phyloP scores from a whole-genome alignment of 1,139 yeast genomes.

The Petasospora rhodanensis region DNA sequence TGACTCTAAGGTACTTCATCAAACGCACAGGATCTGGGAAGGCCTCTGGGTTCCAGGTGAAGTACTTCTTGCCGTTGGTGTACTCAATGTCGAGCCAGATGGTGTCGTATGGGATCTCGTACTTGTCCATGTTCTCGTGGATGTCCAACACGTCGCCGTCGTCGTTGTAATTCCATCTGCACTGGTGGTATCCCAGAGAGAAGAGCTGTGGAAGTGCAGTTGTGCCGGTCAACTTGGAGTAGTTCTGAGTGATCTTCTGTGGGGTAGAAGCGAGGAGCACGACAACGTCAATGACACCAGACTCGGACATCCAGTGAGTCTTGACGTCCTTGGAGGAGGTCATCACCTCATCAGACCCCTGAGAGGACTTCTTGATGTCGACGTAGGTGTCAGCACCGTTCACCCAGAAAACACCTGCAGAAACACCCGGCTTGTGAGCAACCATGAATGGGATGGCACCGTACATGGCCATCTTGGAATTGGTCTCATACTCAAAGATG shows the following conservation, averaged over 20 bases:
- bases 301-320: conserved; percentile 94
- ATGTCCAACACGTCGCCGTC: conserved; percentile 78
- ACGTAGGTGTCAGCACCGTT: conserved; percentile 91
- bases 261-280: conserved; percentile 66
- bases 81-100: conserved; percentile 97
- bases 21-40: conserved; percentile 74
- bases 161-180: conserved; percentile 95
- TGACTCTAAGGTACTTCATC: conserved; percentile 57
- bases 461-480: conserved; percentile 85
- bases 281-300: conserved; percentile 75
- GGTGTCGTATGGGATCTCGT: conserved; percentile 80
- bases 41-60: conserved; percentile 77
- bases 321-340: conserved; percentile 24
- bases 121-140: conserved; percentile 61
- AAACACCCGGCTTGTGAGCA: conserved; percentile 53
- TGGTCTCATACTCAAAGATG: conserved; percentile 84
- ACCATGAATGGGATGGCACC: conserved; percentile 89
- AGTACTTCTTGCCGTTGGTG: conserved; percentile 78
- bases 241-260: conserved; percentile 51
- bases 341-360: conserved; percentile 7
- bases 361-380: conserved; percentile 49
- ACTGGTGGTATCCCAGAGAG: conserved; percentile 89
- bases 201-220: conserved; percentile 74
- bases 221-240: conserved; percentile 72
- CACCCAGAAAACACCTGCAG: conserved; percentile 86